A percentile compares a stretch with the other conserved stretches of the same genome.
Conservation (phyloP, 495 filamentous ascomycete genomes). For the Tuber microsphaerosporum region DNA sequence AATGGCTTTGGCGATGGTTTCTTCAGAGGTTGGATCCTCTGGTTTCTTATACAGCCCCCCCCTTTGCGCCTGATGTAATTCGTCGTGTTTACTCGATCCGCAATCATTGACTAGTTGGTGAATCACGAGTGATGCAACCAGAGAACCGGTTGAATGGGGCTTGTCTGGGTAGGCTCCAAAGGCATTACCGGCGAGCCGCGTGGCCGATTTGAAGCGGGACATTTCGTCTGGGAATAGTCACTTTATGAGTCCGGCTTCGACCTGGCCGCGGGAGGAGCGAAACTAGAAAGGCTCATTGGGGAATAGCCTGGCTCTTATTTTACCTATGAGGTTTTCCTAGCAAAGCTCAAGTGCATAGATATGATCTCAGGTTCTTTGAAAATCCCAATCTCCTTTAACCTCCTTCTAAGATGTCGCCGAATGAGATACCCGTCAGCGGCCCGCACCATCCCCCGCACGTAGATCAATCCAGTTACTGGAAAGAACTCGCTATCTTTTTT, state of each 20-base stretch:
- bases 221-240: neutral
- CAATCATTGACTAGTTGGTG: neutral
- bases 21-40: neutral
- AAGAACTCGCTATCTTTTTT: neutral
- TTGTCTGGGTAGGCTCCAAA: neutral
- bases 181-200: neutral
- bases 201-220: neutral
- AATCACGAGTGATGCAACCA: neutral
- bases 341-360: neutral
- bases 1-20: neutral
- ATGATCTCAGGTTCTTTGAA: neutral
- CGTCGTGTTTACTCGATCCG: too few relatives aligned
- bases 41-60: neutral
- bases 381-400: neutral
- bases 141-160: neutral
- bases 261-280: neutral
- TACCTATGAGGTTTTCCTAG: neutral
- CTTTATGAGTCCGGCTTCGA: neutral
- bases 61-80: neutral
- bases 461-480: neutral
- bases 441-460: neutral
- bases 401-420: neutral
- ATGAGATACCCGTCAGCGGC: neutral
- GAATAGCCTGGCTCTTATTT: neutral
- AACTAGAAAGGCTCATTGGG: neutral